Base-by-base conservation (phyloP, 2,329 filamentous ascomycete genomes). In the Claviceps sp. region DNA sequence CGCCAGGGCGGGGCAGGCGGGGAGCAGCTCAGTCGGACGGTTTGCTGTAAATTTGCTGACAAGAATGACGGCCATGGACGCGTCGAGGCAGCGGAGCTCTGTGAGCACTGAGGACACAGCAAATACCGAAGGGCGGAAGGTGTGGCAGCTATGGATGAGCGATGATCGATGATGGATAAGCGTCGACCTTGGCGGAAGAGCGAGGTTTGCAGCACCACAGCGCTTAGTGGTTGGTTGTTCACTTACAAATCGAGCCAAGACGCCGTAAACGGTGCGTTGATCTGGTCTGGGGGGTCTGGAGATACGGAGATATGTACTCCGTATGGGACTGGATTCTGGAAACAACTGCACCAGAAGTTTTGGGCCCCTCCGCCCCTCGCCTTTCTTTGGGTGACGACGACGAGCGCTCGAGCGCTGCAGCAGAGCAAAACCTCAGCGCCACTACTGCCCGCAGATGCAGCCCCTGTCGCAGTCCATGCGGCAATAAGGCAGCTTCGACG, bases 11-110 rank as follows among this genome's bases (percentile, higher is more conserved):
- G 52, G 42, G 34, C 5, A 42, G n/a, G 46, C 34, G 6, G 36
- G 47, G 20, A 48, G 41, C 30, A 47, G 26, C 40, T 48, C 47
- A 58, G 61, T 59, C 57, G 57, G 40, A 9, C 30, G 13, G 30
- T 6, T 43, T 52, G 37, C 45, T 38, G 45, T 18, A 22, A 13
- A 20, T 6, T 43, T 52, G 37, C 45, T 38, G 45, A 48, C 38
- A 48, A 36, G n/a, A 11, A 44, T 18, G 46, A 36, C 22, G 40
- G 46, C 30, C 43, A 52, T 52, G 38, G 40, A 52, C 46, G 41
- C 50, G 46, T 38, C 30, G 38, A 52, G 41, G 20, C 9, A 24
- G 44, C 7, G 18, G 20, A 20, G 18, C 40, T 48, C 20, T 20
- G 34, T 30, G 20, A 26, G 7, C 37, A 20, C 44, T 14, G 40